These are phyloP conservation scores for Tremellales sp. DNA, from an alignment of 1,284 basidiomycete species.

Conservation along the genomic window DNA sequence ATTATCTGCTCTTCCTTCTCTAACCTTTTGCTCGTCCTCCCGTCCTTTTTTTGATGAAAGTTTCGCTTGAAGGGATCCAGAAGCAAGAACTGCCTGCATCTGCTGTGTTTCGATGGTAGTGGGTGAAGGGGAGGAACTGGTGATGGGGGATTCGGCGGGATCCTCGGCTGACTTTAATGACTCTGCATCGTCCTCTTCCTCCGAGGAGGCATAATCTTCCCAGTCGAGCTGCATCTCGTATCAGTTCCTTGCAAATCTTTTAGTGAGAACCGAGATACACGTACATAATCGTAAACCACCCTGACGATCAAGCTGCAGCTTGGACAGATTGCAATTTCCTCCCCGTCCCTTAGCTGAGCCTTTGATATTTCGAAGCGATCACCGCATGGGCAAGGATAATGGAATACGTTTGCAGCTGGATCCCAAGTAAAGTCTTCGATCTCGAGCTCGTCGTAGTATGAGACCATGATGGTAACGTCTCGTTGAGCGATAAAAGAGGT, in stretches of 20 bases:
- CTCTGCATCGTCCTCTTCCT: constrained; percentile 34
- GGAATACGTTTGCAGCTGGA: constrained; percentile 72
- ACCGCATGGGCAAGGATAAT: constrained; percentile 97
- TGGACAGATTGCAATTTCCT: constrained; percentile 96
- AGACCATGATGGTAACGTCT: constrained; percentile 38
- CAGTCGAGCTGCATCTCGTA: constrained; percentile 42
- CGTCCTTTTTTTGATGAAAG: background rate
- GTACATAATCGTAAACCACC: constrained; percentile 90
- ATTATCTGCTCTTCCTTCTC: constrained; percentile 2
- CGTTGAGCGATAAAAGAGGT: too few species aligned
- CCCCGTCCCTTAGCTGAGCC: constrained; percentile 78
- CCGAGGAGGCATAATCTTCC: constrained; percentile 48
- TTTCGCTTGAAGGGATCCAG: background rate
- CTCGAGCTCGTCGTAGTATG: constrained; percentile 59
- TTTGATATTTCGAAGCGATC: constrained; percentile 96
- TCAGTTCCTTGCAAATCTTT: too few species aligned
- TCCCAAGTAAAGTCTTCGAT: constrained; percentile 97
- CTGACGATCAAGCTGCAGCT: constrained; percentile 92
- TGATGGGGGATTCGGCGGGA: constrained; percentile 2
- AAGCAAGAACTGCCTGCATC: constrained; percentile 4
- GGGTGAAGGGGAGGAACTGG: constrained; percentile 4
- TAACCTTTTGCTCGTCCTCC: background rate
- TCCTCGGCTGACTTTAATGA: constrained; percentile 1
- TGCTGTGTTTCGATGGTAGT: background rate
- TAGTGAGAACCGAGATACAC: constrained; percentile 45